A percentile compares a stretch with the other conserved stretches of the same genome.
Evolutionary conservation across 176 grass and related monocot species (phyloP).

Genomic region (Olyra latifolia): DNA sequence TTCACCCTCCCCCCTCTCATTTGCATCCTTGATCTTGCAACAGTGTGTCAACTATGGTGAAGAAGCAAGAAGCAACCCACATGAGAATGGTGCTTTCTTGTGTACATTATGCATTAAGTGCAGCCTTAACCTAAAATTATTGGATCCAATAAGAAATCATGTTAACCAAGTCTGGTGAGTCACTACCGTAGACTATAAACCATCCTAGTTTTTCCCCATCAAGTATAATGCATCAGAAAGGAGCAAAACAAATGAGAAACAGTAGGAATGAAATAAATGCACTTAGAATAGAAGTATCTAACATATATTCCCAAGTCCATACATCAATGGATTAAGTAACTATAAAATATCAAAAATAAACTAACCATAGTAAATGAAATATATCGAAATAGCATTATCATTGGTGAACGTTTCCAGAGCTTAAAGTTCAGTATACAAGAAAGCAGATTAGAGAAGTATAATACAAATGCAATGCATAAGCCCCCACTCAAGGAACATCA

Average conservation of each 20-base stretch:
- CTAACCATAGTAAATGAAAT: neutral
- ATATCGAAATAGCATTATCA: neutral
- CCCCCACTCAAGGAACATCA: neutral
- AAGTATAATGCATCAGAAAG: neutral
- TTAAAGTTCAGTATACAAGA: neutral
- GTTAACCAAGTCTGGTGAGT: neutral
- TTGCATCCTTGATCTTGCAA: neutral
- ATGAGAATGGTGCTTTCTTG: neutral
- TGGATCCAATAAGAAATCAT: neutral
- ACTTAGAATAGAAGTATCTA: neutral
- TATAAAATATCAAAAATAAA: neutral
- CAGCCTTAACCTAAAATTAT: neutral
- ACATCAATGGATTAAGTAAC: neutral
- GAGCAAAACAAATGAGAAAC: conserved; percentile 5
- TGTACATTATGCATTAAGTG: neutral
- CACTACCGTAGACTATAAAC: neutral
- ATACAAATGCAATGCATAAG: neutral
- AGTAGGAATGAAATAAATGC: neutral
- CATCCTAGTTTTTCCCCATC: neutral
- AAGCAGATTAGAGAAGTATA: conserved; percentile 5
- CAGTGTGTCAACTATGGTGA: neutral
- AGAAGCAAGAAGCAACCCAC: neutral
- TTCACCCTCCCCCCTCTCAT: too few relatives aligned
- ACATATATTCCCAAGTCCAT: neutral
- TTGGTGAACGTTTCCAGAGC: neutral